Evolutionary conservation across 352 stramenopile species (phyloP), one percentile per base, ranked within the genome.

Genomic region (Thalassiosira sp.): DNA sequence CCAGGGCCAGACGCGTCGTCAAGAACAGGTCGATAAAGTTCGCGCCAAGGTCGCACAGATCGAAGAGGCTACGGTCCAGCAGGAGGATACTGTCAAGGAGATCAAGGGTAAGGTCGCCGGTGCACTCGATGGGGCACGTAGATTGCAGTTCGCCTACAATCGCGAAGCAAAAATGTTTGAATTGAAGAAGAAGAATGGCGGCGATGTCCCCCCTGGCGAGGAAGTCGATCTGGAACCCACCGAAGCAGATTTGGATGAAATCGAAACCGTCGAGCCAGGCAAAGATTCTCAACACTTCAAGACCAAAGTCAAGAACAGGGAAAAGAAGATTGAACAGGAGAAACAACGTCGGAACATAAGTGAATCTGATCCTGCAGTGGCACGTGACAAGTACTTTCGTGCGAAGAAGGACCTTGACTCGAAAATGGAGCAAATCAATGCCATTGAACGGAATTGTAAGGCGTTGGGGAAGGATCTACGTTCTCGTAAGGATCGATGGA

Each of bases 301-400:
- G 60, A 49, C 52, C 1, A 86, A 81, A 72, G 53, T 89, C 51
- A 27, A 80, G 11, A 48, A 37, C 1, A 71, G 69, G 3, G 51
- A 77, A 16, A 76, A 84, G 35, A 82, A 79, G 46, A 85, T 92
- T 51, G 69, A 84, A 46, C 28, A 79, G 37, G 83, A 91, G 63
- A 82, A 68, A 46, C 31, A 85, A 49, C 53, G 78, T 24, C 60
- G 78, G 37, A 67, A 82, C 27, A 82, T 87, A 31, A 72, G 35
- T 11, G 76, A 89, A 60, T 65, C 76, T 48, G 78, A 89, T 58
- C 69, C 83, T 20, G 69, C 62, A 11, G 81, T 77, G 16, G 81
- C 80, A 13, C 82, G 77, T 40, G 73, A 90, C 13, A 91, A 91
- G 49, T 91, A 89, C 49, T 64, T 72, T n/a, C 77, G 82, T 20